Conservation (phyloP, 192 early-diverging fungal genomes). For the Coemansia sp. region DNA sequence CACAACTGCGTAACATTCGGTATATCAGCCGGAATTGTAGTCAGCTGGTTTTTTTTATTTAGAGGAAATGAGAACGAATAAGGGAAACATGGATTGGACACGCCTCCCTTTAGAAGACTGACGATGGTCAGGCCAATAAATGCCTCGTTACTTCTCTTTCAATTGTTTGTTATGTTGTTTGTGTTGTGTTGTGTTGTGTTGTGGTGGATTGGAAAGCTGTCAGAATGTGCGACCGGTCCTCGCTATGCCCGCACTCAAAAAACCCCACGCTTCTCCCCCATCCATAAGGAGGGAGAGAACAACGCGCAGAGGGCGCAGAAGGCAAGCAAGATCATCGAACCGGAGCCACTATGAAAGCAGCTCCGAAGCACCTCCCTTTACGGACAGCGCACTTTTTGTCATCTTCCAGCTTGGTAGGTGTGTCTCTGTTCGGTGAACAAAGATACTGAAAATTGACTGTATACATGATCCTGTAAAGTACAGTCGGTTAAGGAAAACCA, state of each 20-base stretch:
- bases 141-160: no score
- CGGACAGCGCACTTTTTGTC: constrained; percentile 48
- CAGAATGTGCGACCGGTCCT: constrained; percentile 55
- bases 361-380: constrained; percentile 43
- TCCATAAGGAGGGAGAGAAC: not conserved
- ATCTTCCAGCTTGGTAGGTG: constrained; percentile 51
- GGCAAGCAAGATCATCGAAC: constrained; percentile 50
- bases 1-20: no score
- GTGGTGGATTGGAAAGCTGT: constrained; percentile 16
- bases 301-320: constrained; percentile 28
- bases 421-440: constrained; percentile 55
- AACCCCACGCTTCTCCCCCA: constrained; percentile 15
- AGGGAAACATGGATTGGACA: no score
- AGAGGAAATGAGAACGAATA: no score
- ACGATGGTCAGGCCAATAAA: no score
- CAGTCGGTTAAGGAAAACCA: constrained; percentile 41
- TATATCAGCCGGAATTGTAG: no score
- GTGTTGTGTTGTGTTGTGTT: not conserved
- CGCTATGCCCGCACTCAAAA: constrained; percentile 37
- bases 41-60: no score
- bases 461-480: constrained; percentile 57
- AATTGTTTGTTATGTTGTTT: not conserved
- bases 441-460: constrained; percentile 55
- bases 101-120: no score
- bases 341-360: not conserved